phyloP scores from a whole-genome alignment of 192 early-diverging fungal species.

The Globomyces pollinis-pini region DNA sequence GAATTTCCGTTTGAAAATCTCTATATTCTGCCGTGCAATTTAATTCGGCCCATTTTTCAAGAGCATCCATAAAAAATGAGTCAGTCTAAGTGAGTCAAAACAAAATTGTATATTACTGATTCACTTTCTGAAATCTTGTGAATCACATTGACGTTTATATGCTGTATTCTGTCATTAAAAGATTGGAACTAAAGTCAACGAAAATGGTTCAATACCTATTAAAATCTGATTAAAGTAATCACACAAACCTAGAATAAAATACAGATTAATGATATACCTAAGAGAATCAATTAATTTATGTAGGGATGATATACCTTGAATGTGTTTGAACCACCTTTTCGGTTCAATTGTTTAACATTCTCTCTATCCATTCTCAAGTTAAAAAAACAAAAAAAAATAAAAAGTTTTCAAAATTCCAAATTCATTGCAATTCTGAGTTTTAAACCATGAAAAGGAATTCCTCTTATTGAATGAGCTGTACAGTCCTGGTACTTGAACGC shows the following conservation, averaged over 20 bases:
- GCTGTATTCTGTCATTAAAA: slow-evolving; percentile 36
- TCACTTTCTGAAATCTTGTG: slow-evolving; percentile 2
- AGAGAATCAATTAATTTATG: not conserved
- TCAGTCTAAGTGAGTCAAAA: too few relatives aligned
- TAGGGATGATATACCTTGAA: not conserved
- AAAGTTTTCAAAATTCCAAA: too few relatives aligned
- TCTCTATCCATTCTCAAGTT: not conserved
- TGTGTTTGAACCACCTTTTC: not conserved
- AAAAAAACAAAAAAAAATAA: not conserved
- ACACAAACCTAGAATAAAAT: too few relatives aligned
- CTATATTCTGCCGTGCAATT: slow-evolving; percentile 81
- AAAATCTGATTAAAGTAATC: too few relatives aligned
- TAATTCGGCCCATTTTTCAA: slow-evolving; percentile 82
- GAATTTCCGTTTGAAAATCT: slow-evolving; percentile 60
- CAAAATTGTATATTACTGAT: too few relatives aligned
- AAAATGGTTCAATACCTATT: too few relatives aligned
- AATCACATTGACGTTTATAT: slow-evolving; percentile 75
- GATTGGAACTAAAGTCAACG: slow-evolving; percentile 14
- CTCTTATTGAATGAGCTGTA: too few relatives aligned
- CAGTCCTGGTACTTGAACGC: too few relatives aligned
- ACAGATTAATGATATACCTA: not conserved
- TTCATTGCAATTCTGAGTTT: too few relatives aligned
- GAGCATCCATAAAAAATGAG: slow-evolving; percentile 76
- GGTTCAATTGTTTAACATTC: slow-evolving; percentile 2
- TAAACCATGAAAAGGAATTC: too few relatives aligned